Evolutionary conservation across 2,329 filamentous ascomycete genomes (phyloP).

Genomic region (Cercospora citrullina): DNA sequence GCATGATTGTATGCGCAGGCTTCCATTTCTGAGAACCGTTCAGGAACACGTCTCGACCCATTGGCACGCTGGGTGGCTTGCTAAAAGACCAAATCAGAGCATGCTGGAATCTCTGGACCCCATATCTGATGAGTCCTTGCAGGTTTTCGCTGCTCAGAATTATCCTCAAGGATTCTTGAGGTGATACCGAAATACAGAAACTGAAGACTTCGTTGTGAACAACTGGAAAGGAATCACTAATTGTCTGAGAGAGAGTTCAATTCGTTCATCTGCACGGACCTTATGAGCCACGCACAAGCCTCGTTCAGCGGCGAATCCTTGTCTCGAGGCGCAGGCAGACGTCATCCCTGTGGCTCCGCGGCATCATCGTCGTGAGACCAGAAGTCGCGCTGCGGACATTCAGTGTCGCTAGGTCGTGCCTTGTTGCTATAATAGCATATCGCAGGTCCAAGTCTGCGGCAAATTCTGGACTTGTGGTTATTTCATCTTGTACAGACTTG

Average conservation of each 20-base stretch:
- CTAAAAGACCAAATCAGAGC: not conserved
- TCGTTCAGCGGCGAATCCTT: conserved; percentile 9
- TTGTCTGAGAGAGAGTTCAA: not conserved
- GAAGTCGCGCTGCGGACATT: not conserved
- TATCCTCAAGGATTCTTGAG: not conserved
- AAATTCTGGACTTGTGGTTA: not conserved
- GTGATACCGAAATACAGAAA: not conserved
- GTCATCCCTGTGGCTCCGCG: conserved; percentile 1
- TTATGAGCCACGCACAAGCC: not conserved
- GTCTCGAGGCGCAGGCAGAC: not conserved
- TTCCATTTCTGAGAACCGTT: not conserved
- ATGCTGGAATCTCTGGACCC: not conserved
- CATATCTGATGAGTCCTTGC: not conserved
- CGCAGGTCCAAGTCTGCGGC: not conserved
- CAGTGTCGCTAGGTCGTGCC: not conserved
- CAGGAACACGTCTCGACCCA: not conserved
- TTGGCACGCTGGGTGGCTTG: not conserved
- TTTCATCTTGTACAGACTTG: not conserved
- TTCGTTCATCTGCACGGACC: not conserved
- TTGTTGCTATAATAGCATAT: not conserved
- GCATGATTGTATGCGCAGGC: not conserved
- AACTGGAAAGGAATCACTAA: not conserved
- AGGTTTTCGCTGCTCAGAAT: not conserved
- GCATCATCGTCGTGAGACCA: not conserved
- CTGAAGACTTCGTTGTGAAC: not conserved